Evolutionary conservation across 1,284 basidiomycete genomes (phyloP), one percentile per base, ranked within the genome.

Genomic region (Gymnopus androsaceus): DNA sequence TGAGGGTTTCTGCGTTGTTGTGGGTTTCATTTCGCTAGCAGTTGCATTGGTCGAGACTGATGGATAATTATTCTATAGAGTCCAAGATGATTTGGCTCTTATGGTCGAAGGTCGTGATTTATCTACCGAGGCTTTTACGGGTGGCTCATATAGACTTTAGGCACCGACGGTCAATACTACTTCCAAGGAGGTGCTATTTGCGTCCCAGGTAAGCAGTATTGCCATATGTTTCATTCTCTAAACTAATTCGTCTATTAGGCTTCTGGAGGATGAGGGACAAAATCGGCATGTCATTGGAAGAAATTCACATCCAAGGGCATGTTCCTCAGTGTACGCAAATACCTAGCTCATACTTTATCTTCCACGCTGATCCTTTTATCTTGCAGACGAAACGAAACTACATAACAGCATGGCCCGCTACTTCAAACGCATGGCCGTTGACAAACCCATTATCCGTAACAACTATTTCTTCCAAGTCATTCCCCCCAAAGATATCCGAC

Each of bases 221-320:
- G 21, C 12, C 25, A 19, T 23, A 15, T 3, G 25, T 9, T 28
- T 3, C 15, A 4, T 27, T 4, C 25, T 21, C 17, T 30, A 11
- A n/a, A 50, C 30, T 56, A 47, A 58, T 42, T 28, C 56, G 40
- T 15, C 6, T 19, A 17, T 51, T 61, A 89, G 88, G 90, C 7
- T 86, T 82, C 61, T 93, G 91, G 91, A 76, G 90, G 21, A 76
- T 92, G 68, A 66, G 79, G 56, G 90, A 92, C 70, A 92, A 92
- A 71, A 81, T 91, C 55, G 90, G 89, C 8, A 71, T 85, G 65
- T 75, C 84, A 4, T 70, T 92, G 19, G 85, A 90, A 42, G 82
- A 90, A 55, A 90, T 93, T 47, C 90, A 93, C 66, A 71, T 75
- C 45, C 75, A 75, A 49, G 88, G 88, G 4, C 70, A 84, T 52